phyloP scores from a whole-genome alignment of 1,139 yeast genomes.

The Yamadazyma diddensiae region DNA sequence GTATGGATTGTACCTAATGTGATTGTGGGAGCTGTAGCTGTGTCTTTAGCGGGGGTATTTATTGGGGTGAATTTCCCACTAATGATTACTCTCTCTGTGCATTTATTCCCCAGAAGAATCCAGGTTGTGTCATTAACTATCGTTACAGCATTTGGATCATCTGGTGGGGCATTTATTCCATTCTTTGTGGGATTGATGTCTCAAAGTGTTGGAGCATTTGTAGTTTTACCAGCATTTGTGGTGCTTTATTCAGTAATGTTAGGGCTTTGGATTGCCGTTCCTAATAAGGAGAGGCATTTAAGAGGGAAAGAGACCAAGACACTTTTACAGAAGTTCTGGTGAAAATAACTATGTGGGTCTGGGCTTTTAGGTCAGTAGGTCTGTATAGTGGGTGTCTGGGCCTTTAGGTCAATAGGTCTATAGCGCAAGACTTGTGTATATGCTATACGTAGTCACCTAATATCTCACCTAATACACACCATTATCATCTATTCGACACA shows the following conservation, averaged over 20 bases:
- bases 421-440: too few species aligned
- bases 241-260: constrained; percentile 37
- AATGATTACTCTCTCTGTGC: constrained; percentile 46
- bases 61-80: constrained; percentile 59
- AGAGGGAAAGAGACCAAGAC: constrained; percentile 13
- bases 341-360: not conserved
- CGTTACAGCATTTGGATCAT: constrained; percentile 57
- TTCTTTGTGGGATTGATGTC: constrained; percentile 54
- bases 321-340: constrained; percentile 23
- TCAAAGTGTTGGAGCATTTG: constrained; percentile 50
- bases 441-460: too few species aligned
- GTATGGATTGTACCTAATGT: constrained; percentile 46
- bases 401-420: too few species aligned
- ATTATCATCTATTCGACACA: too few species aligned
- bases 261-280: constrained; percentile 44
- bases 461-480: too few species aligned
- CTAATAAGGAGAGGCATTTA: constrained; percentile 28
- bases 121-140: constrained; percentile 53
- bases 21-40: constrained; percentile 42
- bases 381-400: too few species aligned
- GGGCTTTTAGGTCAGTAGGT: too few species aligned
- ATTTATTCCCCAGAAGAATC: constrained; percentile 51
- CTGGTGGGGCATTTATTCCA: constrained; percentile 61
- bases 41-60: constrained; percentile 45
- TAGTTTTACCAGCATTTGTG: constrained; percentile 53